Evolutionary conservation across 139 green algal species (phyloP), one percentile per base, ranked within the genome.

Genomic region (Chlamydomonas eustigma): DNA sequence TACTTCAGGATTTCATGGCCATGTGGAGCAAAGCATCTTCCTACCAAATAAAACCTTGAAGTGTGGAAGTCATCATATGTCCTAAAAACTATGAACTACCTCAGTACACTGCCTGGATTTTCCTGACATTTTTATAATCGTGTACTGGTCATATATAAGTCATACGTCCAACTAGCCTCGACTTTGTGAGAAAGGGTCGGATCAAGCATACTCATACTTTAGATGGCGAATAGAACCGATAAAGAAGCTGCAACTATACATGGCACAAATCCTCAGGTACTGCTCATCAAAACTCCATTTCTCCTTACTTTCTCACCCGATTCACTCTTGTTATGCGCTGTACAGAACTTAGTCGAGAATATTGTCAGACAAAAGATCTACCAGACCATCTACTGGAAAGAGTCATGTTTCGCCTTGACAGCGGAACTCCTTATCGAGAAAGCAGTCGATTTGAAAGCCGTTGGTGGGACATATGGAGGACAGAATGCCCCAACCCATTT

Each of bases 341-440:
- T 33, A 58, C 87, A 98, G 90, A 97, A 97, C 82, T 80, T 97
- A 35, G 79, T 97, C 1, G 93, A 97, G 81, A 94, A 97, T 64
- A 97, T 98, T 74, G 77, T 93, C 1, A 85, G 93, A 5, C 82
- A 88, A 30, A 97, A 97, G 76, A 94, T 99, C n/a, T 98, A 99
- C 63, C 78, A 93, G 36, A 90, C 84, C 1, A 76, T 89, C 0
- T 99, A 97, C 81, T 99, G 96, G 96, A 99, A 99, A 79, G 92
- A 98, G 81, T 80, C 97, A 38, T 99, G 96, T 85, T 99, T 99
- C 79, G 96, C 89, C 1, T 83, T 99, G 72, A 93, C 86, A 37
- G 95, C 96, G 2, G 96, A 98, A 76, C 84, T 82, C 1, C 64
- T 99, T n/a, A 90, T 99, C 12, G 96, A 98, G 75, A 95, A 97